Conservation (phyloP, 306 rosid species). For the Medicago lupulina region DNA sequence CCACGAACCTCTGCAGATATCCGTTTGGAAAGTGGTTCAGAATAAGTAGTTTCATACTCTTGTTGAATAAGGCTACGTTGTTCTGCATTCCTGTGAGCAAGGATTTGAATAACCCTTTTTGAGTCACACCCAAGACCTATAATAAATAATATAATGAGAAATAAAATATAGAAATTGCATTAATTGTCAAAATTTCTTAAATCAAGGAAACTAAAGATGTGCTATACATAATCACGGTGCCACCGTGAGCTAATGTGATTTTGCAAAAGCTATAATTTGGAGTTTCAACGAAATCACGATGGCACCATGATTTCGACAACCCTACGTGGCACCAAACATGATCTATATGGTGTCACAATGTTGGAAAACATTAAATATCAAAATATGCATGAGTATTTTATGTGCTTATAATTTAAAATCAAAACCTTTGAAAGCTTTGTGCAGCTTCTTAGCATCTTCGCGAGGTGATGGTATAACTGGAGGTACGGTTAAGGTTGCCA, state of each 20-base stretch:
- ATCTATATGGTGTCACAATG: not conserved
- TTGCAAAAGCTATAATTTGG: no score
- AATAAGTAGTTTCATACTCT: constrained; percentile 60
- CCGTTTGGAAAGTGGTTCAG: constrained; percentile 62
- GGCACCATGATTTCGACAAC: no score
- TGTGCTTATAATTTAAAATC: not conserved
- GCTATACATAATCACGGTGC: no score
- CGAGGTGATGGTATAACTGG: constrained; percentile 56
- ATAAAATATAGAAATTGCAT: no score
- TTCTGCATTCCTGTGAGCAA: constrained; percentile 65
- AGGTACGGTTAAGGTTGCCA: constrained; percentile 67
- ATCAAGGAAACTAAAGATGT: no score
- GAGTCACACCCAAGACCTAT: constrained; percentile 75
- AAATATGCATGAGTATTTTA: not conserved
- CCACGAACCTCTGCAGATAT: constrained; percentile 68
- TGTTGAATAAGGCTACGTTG: constrained; percentile 75
- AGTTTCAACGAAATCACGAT: no score
- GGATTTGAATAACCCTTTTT: constrained; percentile 61
- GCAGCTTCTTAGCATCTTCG: constrained; percentile 61
- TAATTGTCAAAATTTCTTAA: no score
- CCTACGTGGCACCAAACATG: not conserved
- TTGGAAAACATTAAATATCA: not conserved
- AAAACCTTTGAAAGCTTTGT: constrained; percentile 80
- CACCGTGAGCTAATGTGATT: no score
- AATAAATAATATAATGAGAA: no score